Conservation (phyloP, 495 filamentous ascomycete genomes). For the Neurospora sp. region DNA sequence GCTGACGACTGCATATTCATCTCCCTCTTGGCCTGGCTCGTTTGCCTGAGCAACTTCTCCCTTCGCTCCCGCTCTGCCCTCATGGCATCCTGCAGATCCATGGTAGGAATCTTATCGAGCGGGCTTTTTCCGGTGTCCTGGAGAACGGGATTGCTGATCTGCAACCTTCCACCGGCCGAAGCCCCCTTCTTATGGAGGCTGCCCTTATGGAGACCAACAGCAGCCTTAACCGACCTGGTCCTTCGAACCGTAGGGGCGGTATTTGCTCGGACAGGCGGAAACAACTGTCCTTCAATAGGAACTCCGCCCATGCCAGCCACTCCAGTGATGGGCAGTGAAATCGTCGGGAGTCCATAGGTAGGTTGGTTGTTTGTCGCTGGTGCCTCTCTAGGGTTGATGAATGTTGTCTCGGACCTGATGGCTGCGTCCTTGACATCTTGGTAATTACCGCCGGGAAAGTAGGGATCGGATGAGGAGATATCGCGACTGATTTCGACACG, state of each 20-base stretch:
- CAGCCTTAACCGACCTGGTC: constrained; percentile 2
- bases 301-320: constrained; percentile 9
- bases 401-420: constrained; percentile 28
- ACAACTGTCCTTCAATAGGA: constrained; percentile 10
- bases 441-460: constrained; percentile 34
- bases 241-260: background rate
- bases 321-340: constrained; percentile 15
- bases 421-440: constrained; percentile 35
- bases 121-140: constrained; percentile 29
- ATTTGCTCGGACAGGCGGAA: constrained; percentile 10
- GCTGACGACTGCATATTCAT: constrained; percentile 20
- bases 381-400: constrained; percentile 22
- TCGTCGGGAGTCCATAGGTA: constrained; percentile 7
- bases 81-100: constrained; percentile 38
- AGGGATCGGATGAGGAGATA: constrained; percentile 33
- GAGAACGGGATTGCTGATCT: constrained; percentile 41
- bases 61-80: constrained; percentile 37
- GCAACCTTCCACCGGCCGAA: constrained; percentile 22
- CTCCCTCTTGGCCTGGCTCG: constrained; percentile 18
- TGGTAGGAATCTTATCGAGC: constrained; percentile 34
- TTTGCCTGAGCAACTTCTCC: background rate
- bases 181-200: constrained; percentile 21
- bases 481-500: constrained; percentile 26
- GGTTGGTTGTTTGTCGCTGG: constrained; percentile 17
- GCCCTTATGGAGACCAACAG: constrained; percentile 20